Conservation (phyloP, 2,329 filamentous ascomycete species). For the Fusarium miscanthi region DNA sequence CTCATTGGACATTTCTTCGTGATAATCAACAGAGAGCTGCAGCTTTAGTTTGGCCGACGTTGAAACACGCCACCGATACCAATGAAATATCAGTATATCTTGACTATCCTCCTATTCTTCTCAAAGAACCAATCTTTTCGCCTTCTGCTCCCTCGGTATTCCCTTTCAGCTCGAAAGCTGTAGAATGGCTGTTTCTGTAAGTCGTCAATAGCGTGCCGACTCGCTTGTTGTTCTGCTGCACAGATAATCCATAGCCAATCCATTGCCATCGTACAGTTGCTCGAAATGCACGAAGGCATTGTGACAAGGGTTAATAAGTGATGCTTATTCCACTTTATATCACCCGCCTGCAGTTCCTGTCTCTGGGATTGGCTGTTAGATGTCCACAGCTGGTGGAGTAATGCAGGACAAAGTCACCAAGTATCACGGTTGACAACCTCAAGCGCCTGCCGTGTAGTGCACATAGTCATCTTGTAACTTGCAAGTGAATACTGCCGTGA, state of each 20-base stretch:
- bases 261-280: not conserved
- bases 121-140: not conserved
- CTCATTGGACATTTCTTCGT: slow-evolving; percentile 19
- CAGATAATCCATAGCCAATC: not conserved
- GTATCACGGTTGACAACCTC: slow-evolving; percentile 11
- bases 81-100: not conserved
- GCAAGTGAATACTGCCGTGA: not conserved
- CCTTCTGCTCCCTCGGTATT: slow-evolving; percentile 5
- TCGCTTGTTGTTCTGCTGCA: slow-evolving; percentile 3
- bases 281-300: not conserved
- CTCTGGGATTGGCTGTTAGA: slow-evolving; percentile 20
- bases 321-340: slow-evolving; percentile 10
- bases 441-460: slow-evolving; percentile 8
- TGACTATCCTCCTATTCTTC: not conserved
- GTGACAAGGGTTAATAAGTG: not conserved
- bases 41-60: not conserved
- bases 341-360: slow-evolving; percentile 5
- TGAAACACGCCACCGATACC: not conserved
- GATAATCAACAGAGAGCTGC: not conserved
- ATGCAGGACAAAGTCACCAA: slow-evolving; percentile 14
- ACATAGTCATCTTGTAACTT: not conserved
- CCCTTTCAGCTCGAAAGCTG: slow-evolving; percentile 5
- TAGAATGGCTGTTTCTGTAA: slow-evolving; percentile 28
- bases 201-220: not conserved
- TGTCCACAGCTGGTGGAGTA: slow-evolving; percentile 23